phyloP scores from a whole-genome alignment of 257 asterid genomes.

The Scutellaria galericulata region DNA sequence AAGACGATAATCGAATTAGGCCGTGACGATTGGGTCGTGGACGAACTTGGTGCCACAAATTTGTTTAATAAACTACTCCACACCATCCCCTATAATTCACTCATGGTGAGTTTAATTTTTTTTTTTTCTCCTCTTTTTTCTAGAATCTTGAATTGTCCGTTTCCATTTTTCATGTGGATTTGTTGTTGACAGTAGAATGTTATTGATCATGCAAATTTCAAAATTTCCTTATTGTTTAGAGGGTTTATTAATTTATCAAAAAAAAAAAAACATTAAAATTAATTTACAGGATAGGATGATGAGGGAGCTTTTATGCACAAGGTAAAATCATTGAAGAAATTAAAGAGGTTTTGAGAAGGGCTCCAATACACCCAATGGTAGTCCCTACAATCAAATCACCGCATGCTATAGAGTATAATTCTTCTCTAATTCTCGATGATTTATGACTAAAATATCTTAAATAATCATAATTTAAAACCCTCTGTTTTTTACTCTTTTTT shows the following conservation, averaged over 20 bases:
- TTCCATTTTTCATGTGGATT: not conserved
- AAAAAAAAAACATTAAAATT: not conserved
- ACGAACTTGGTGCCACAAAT: constrained; percentile 55
- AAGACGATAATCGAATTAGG: constrained; percentile 58
- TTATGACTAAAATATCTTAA: too few relatives aligned
- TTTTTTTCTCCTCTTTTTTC: not conserved
- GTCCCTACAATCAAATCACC: constrained; percentile 59
- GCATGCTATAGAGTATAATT: constrained; percentile 61
- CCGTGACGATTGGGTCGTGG: constrained; percentile 66
- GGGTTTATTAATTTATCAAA: not conserved
- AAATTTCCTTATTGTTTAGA: not conserved
- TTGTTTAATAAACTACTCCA: constrained; percentile 53
- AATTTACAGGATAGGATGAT: constrained; percentile 63
- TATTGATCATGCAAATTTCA: not conserved
- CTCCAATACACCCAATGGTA: constrained; percentile 54
- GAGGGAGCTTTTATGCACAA: constrained; percentile 57
- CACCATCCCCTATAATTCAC: constrained; percentile 61
- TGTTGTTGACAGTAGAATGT: not conserved
- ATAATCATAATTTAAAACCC: too few relatives aligned
- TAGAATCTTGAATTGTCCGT: not conserved
- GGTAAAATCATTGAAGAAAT: constrained; percentile 59
- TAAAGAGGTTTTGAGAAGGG: constrained; percentile 50
- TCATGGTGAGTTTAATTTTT: constrained; percentile 42
- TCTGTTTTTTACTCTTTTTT: not conserved
- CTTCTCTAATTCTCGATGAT: too few relatives aligned